Percentiles rank a stretch among this genome's conserved stretches.
Conservation (phyloP, 2,329 filamentous ascomycete genomes). For the Verruconis gallopava region DNA sequence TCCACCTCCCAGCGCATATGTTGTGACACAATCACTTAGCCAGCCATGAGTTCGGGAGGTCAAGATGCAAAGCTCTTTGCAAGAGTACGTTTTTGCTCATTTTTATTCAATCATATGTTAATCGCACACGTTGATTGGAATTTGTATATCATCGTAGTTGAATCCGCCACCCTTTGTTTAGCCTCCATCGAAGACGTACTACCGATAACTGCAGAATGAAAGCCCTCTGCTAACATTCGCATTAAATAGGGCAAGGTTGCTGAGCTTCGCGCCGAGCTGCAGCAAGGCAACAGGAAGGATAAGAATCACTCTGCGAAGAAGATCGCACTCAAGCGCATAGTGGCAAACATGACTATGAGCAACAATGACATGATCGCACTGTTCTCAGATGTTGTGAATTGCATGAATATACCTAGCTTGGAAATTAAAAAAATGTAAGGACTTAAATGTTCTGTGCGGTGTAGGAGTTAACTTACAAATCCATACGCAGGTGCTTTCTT, state of each 20-base stretch:
- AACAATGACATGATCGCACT: constrained; percentile 99
- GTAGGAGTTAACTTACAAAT: constrained; percentile 22
- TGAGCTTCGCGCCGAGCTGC: constrained; percentile 87
- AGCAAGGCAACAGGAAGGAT: constrained; percentile 91
- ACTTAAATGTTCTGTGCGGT: background rate
- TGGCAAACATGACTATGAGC: constrained; percentile 99
- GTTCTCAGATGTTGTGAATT: constrained; percentile 87
- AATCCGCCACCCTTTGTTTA: too few species aligned
- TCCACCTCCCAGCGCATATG: background rate
- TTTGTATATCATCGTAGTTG: too few species aligned
- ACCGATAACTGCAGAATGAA: too few species aligned
- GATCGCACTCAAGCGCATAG: constrained; percentile 97
- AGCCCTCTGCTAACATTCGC: constrained; percentile 22
- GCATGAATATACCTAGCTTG: constrained; percentile 87
- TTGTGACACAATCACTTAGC: background rate
- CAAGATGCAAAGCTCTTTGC: constrained; percentile 99
- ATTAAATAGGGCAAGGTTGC: constrained; percentile 87
- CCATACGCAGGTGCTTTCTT: constrained; percentile 91
- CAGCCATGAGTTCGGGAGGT: constrained; percentile 44
- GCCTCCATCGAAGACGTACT: too few species aligned
- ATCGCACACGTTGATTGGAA: too few species aligned
- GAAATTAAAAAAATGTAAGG: constrained; percentile 99
- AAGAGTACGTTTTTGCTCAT: constrained; percentile 71
- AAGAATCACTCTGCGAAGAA: constrained; percentile 93
- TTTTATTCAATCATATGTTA: too few species aligned